These are phyloP conservation scores for Bruguiera hainesii DNA, from an alignment of 441 rosid species.

Conservation along the genomic window DNA sequence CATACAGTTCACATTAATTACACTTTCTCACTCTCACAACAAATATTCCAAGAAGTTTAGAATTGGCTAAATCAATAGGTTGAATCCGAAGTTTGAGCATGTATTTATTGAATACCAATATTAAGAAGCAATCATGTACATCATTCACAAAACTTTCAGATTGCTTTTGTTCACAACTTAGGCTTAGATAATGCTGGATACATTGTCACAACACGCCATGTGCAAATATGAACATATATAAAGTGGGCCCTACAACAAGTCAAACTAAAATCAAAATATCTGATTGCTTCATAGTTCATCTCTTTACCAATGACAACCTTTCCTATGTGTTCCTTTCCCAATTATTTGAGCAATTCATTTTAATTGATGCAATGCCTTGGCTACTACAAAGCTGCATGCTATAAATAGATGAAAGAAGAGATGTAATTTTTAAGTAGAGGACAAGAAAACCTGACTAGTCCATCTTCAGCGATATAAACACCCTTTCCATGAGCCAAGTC, in stretches of 20 bases:
- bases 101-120: neutral
- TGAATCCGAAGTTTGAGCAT: neutral
- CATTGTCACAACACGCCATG: neutral
- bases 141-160: neutral
- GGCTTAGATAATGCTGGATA: neutral
- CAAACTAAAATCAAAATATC: neutral
- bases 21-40: too few species aligned
- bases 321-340: neutral
- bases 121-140: neutral
- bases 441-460: constrained; percentile 61
- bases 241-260: neutral
- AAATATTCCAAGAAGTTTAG: too few species aligned
- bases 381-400: neutral
- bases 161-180: neutral
- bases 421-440: neutral
- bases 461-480: constrained; percentile 73
- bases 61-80: too few species aligned
- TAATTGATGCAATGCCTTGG: too few species aligned
- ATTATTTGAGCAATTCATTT: too few species aligned
- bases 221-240: too few species aligned
- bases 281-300: neutral
- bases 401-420: constrained; percentile 5
- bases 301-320: neutral
- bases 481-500: constrained; percentile 95
- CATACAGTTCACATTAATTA: too few species aligned